A percentile compares a stretch with the other conserved stretches of the same genome.
Conservation (phyloP, 495 filamentous ascomycete species). For the Podospora pseudopauciseta region DNA sequence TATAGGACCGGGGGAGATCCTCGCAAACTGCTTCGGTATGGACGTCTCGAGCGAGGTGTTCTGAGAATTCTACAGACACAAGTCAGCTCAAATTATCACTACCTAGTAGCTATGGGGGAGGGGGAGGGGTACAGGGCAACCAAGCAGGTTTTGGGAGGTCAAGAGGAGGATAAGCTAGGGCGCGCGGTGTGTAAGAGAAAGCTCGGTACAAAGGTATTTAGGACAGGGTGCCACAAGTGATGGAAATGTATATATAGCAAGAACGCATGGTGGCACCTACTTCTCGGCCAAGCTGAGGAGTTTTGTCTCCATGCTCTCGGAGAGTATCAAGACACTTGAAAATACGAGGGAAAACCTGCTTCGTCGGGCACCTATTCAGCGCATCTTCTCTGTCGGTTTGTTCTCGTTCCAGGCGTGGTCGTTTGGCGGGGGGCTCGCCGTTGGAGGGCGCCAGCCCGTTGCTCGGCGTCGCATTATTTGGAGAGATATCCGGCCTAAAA, state of each 20-base stretch:
- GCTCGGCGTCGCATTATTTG: not conserved
- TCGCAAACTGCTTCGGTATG: not conserved
- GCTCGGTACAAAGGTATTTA: not conserved
- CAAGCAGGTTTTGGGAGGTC: not conserved
- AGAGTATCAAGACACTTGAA: not conserved
- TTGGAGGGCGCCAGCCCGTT: not conserved
- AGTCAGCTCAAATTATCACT: not conserved
- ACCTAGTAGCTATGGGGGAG: not conserved
- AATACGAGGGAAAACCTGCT: not conserved
- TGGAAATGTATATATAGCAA: not conserved
- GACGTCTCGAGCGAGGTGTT: not conserved
- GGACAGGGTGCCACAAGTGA: not conserved
- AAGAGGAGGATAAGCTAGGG: not conserved
- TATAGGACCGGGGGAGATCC: not conserved
- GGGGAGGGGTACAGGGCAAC: constrained; percentile 13
- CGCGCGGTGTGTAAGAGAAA: not conserved
- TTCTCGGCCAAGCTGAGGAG: not conserved
- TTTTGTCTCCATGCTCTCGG: not conserved
- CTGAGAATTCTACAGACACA: not conserved
- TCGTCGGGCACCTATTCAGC: no score
- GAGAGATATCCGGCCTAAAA: not conserved
- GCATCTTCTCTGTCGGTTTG: not conserved
- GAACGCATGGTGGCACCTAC: not conserved
- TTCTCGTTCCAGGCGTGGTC: not conserved
- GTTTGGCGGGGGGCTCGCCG: not conserved